phyloP scores from a whole-genome alignment of 2,329 filamentous ascomycete species.

The Cordyceps fumosorosea region DNA sequence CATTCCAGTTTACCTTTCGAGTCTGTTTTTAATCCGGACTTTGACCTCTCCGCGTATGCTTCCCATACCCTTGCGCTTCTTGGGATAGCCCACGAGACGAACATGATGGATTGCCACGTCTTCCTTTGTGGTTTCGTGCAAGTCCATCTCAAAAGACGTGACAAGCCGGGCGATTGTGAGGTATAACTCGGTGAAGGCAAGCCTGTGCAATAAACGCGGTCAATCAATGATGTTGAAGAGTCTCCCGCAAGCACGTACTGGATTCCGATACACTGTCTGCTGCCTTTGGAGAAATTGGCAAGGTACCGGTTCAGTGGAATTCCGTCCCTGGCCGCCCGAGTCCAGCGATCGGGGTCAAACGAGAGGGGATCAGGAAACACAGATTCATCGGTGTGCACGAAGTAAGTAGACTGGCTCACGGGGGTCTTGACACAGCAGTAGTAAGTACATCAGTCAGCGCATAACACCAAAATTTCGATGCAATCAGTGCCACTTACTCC shows the following conservation, averaged over 20 bases:
- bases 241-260: background rate
- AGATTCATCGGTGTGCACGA: background rate
- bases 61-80: background rate
- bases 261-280: background rate
- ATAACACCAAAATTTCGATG: too few species aligned
- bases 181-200: conserved; percentile 16
- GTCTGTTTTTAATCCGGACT: conserved; percentile 12
- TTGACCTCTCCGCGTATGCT: conserved; percentile 10
- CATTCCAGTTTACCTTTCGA: background rate
- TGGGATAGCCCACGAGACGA: background rate
- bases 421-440: background rate
- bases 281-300: background rate
- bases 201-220: background rate
- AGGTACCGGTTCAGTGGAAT: background rate
- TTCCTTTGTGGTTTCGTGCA: conserved; percentile 15
- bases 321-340: background rate
- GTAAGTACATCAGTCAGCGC: too few species aligned
- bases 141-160: conserved; percentile 17
- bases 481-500: background rate
- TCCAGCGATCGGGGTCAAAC: background rate
- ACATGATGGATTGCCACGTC: background rate
- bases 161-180: conserved; percentile 15
- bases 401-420: background rate
- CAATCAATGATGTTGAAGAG: background rate
- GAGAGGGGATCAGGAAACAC: background rate